phyloP scores from a whole-genome alignment of 495 filamentous ascomycete genomes.

The Penicillium samsonianum region DNA sequence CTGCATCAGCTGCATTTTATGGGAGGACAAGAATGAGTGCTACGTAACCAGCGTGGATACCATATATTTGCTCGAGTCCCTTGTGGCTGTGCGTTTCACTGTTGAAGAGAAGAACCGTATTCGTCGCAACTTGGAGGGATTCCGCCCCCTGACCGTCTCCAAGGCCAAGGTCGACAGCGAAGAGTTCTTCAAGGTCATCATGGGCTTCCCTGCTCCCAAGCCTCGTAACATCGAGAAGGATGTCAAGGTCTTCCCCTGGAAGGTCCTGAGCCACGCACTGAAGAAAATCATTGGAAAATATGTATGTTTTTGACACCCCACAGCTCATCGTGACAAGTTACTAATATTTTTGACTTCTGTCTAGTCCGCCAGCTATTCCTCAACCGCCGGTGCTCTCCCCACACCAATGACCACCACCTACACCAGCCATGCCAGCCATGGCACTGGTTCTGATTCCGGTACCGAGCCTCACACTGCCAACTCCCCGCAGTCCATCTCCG shows the following conservation, averaged over 20 bases:
- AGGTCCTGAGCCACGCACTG: slow-evolving; percentile 73
- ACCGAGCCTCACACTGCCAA: slow-evolving; percentile 41
- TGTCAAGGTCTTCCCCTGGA: slow-evolving; percentile 97
- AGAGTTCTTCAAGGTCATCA: slow-evolving; percentile 97
- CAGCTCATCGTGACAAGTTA: neutral
- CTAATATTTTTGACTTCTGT: slow-evolving; percentile 15
- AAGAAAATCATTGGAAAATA: slow-evolving; percentile 99
- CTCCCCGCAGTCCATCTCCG: slow-evolving; percentile 50
- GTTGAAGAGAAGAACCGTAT: slow-evolving; percentile 99
- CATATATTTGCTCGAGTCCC: slow-evolving; percentile 84
- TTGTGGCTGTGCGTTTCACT: slow-evolving; percentile 80
- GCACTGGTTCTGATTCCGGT: slow-evolving; percentile 43
- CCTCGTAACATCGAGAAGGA: slow-evolving; percentile 98
- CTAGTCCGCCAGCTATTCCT: slow-evolving; percentile 56
- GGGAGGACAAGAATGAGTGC: slow-evolving; percentile 86
- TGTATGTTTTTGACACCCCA: slow-evolving; percentile 52
- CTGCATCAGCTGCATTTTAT: slow-evolving; percentile 89
- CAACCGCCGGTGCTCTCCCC: slow-evolving; percentile 47
- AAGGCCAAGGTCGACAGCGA: slow-evolving; percentile 90
- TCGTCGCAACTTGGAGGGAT: slow-evolving; percentile 89
- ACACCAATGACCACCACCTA: slow-evolving; percentile 41
- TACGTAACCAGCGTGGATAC: slow-evolving; percentile 97
- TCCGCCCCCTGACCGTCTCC: slow-evolving; percentile 84
- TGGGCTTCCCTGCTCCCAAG: slow-evolving; percentile 94
- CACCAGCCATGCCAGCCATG: slow-evolving; percentile 30